Conservation (phyloP, 805 yeast genomes). For the Saturnispora kantuleensis region DNA sequence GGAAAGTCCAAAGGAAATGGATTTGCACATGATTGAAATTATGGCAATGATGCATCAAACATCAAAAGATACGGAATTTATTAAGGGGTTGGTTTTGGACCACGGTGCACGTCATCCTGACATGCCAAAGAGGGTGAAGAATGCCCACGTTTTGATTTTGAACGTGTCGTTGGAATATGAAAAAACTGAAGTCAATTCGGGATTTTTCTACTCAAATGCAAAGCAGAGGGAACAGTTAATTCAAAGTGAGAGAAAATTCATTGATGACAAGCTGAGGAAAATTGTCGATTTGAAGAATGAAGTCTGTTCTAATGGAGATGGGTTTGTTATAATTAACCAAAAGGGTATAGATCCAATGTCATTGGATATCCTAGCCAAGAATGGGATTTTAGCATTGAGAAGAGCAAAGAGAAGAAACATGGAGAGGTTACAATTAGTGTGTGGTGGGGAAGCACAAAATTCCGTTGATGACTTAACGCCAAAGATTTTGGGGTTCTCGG, state of each 20-base stretch:
- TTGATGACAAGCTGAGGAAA: constrained; percentile 84
- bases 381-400: constrained; percentile 87
- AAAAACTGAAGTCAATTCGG: constrained; percentile 94
- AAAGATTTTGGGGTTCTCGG: constrained; percentile 75
- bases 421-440: constrained; percentile 94
- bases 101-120: constrained; percentile 99
- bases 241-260: constrained; percentile 86
- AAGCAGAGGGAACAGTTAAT: constrained; percentile 95
- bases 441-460: constrained; percentile 97
- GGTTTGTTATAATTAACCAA: constrained; percentile 92
- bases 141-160: constrained; percentile 77
- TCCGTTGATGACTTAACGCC: constrained; percentile 89
- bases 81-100: constrained; percentile 87
- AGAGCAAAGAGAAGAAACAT: constrained; percentile 98
- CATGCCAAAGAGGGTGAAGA: constrained; percentile 83
- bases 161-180: constrained; percentile 95
- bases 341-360: constrained; percentile 99
- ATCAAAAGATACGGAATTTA: constrained; percentile 71
- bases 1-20: constrained; percentile 37
- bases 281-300: constrained; percentile 88
- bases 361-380: constrained; percentile 83
- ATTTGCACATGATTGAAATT: constrained; percentile 94
- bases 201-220: constrained; percentile 88
- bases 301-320: constrained; percentile 73
- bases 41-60: constrained; percentile 96